phyloP scores from a whole-genome alignment of 225 moss, liverwort and hornwort genomes.

The Antitrichia curtipendula region DNA sequence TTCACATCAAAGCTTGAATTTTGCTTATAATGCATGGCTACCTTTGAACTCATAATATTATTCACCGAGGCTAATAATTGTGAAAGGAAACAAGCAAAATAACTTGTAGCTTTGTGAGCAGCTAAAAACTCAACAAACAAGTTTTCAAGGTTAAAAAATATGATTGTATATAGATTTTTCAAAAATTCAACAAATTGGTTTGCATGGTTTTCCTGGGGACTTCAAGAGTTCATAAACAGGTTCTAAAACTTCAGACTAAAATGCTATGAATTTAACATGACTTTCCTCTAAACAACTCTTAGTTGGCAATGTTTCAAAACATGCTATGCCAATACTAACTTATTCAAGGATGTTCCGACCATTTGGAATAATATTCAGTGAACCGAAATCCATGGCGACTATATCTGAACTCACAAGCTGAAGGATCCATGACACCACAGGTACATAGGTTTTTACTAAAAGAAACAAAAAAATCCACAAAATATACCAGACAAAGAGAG shows the following conservation, averaged over 20 bases:
- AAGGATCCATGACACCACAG: neutral
- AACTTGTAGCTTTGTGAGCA: neutral
- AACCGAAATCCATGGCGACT: neutral
- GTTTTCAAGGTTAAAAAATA: neutral
- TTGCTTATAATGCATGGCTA: neutral
- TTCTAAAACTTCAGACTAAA: neutral
- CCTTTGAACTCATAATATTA: neutral
- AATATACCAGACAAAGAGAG: neutral
- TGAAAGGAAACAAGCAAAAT: neutral
- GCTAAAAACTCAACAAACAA: neutral
- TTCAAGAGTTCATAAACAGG: neutral
- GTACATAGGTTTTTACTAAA: neutral
- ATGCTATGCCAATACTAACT: neutral
- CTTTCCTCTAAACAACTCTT: too few species aligned
- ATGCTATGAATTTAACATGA: neutral
- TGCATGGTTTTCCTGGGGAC: neutral
- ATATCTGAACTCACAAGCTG: neutral
- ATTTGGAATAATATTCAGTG: neutral
- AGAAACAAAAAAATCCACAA: neutral
- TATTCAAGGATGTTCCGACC: neutral
- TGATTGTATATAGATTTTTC: neutral
- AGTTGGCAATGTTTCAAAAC: neutral
- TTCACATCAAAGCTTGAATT: neutral
- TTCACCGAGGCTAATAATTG: neutral
- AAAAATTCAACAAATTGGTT: neutral